These are phyloP conservation scores for Colletotrichum shisoi DNA, from an alignment of 2,329 filamentous ascomycete species.

Conservation along the genomic window DNA sequence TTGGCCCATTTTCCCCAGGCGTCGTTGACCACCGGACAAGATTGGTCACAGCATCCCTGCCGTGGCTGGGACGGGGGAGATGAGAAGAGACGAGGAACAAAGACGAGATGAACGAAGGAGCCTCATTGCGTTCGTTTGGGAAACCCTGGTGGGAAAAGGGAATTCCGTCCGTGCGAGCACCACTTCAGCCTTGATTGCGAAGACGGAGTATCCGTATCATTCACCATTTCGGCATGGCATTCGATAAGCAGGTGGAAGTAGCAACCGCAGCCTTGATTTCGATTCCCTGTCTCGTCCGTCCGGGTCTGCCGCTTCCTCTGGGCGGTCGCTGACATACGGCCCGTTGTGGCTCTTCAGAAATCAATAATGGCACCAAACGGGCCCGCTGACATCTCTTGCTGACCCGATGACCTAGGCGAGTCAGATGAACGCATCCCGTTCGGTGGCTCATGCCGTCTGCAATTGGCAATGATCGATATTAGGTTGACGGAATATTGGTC, in stretches of 20 bases:
- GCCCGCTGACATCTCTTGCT: slow-evolving; percentile 13
- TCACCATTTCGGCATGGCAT: neutral
- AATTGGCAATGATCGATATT: slow-evolving; percentile 29
- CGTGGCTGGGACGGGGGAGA: slow-evolving; percentile 32
- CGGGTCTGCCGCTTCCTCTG: neutral
- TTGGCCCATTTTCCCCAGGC: neutral
- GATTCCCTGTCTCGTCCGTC: neutral
- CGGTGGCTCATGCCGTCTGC: slow-evolving; percentile 10
- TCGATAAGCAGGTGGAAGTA: neutral
- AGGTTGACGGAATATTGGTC: slow-evolving; percentile 29
- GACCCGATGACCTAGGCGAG: slow-evolving; percentile 28
- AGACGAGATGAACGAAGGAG: slow-evolving; percentile 35
- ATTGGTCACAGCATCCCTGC: slow-evolving; percentile 29
- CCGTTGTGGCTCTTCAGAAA: neutral
- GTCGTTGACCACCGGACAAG: slow-evolving; percentile 17
- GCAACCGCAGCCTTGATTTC: neutral
- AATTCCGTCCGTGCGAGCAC: slow-evolving; percentile 24
- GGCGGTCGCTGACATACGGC: neutral
- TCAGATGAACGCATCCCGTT: slow-evolving; percentile 22
- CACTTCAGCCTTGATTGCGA: slow-evolving; percentile 12
- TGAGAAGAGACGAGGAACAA: slow-evolving; percentile 25
- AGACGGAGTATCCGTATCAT: neutral
- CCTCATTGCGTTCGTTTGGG: slow-evolving; percentile 24
- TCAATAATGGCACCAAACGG: slow-evolving; percentile 28
- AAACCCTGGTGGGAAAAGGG: slow-evolving; percentile 10